Evolutionary conservation across 495 filamentous ascomycete species (phyloP), one percentile per base, ranked within the genome.

Genomic region (Penicillium canescens): DNA sequence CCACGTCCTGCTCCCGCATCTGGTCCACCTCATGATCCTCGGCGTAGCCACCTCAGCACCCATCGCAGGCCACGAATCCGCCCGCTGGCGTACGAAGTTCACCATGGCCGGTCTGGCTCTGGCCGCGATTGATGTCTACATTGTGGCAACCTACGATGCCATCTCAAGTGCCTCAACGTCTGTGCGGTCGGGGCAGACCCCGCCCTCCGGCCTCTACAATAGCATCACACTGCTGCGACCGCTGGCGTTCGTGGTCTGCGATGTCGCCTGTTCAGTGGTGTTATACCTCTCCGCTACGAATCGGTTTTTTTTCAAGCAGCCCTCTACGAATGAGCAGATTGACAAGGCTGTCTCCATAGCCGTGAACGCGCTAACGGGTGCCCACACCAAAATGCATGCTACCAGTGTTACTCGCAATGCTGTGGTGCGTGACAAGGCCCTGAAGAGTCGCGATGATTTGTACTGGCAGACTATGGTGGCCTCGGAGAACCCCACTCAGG

Each of bases 271-370:
- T 1, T 86, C 83, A 0, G 64, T 65, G 12, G 66, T 87, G 6
- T 69, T 96, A 12, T 96, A 86, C 69, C 74, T 92, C 12, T 82
- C 86, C 0, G 81, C 83, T 20, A 96, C 94, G 16, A 88, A 92
- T 59, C 82, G 93, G 12, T 77, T 78, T 63, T 82, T 86, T 57
- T 78, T 79, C 46, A 65, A 67, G n/a, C 81, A 80, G 26, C 72
- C 77, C 2, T 66, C 70, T 10, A 62, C 75, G n/a, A 72, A 67
- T 6, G 82, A 86, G 23, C 70, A 73, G 46, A 44, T 74, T 13
- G 71, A 72, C 5, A 55, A 69, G 39, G 46, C 69, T 13, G 62
- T 85, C 26, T 68, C 75, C 28, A 54, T 62, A 6, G 70, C 71
- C 14, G 58, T 78, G 48, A 57, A 69, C 41, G 56, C 70, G 45